Percentiles rank a stretch among this genome's conserved stretches.
Evolutionary conservation across 2,329 filamentous ascomycete genomes (phyloP).

Genomic region (Alternaria brassicicola): DNA sequence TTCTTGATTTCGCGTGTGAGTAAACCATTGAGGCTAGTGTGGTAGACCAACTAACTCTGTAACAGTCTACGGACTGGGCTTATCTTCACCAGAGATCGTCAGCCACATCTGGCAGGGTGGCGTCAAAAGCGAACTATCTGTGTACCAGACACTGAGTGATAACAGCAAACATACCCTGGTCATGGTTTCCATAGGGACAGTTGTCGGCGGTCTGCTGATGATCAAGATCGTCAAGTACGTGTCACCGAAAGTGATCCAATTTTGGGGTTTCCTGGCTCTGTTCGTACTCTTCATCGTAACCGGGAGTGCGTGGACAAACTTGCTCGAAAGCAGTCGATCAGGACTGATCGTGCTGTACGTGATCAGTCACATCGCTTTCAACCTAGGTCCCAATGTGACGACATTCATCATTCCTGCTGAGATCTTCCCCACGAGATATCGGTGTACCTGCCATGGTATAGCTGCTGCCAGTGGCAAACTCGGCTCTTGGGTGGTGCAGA

Average conservation of each 20-base stretch:
- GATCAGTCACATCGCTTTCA: slow-evolving; percentile 44
- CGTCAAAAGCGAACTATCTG: slow-evolving; percentile 13
- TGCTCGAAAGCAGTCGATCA: slow-evolving; percentile 32
- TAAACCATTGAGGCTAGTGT: background rate
- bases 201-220: slow-evolving; percentile 39
- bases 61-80: slow-evolving; percentile 41
- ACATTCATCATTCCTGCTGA: slow-evolving; percentile 59
- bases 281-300: slow-evolving; percentile 43
- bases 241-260: slow-evolving; percentile 42
- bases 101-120: slow-evolving; percentile 41
- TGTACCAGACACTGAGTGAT: slow-evolving; percentile 33
- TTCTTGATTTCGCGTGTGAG: slow-evolving; percentile 45
- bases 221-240: slow-evolving; percentile 45
- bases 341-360: slow-evolving; percentile 42
- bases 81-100: slow-evolving; percentile 46
- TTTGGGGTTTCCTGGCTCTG: slow-evolving; percentile 42
- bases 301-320: slow-evolving; percentile 39
- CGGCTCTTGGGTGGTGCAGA: slow-evolving; percentile 55
- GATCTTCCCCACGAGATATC: slow-evolving; percentile 62
- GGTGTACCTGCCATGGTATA: slow-evolving; percentile 61
- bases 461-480: slow-evolving; percentile 61
- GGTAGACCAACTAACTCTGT: background rate
- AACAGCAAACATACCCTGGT: slow-evolving; percentile 43
- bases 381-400: slow-evolving; percentile 45
- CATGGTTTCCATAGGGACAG: slow-evolving; percentile 44